Evolutionary conservation across 2,329 filamentous ascomycete species (phyloP), one percentile per base, ranked within the genome.

Genomic region (Colletotrichum kahawae): DNA sequence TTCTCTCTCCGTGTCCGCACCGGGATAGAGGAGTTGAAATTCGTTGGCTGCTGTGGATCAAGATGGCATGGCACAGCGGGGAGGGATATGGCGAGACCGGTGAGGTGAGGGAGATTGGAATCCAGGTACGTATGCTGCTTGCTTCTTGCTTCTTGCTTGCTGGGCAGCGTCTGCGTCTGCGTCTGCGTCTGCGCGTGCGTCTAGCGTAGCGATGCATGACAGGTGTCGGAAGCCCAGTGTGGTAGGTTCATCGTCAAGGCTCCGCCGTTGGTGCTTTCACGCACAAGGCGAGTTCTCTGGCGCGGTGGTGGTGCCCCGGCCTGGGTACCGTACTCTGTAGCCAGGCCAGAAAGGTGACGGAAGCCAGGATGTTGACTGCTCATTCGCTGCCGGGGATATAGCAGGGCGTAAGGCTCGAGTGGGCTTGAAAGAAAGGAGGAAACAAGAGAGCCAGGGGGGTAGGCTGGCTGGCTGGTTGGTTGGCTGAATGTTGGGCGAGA

Each of bases 401-500:
- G 43, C 36, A 48, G 36, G 36, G 16, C 33, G 34, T 29, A n/a
- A 38, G 60, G 21, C 60, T 63, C 34, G 33, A 24, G 60, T 36
- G 60, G 60, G 24, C n/a, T 38, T 27, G n/a, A 68, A 24, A 43
- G 29, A 63, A 71, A 75, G 63, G 72, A 72, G 72, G 21, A 72
- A 75, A 75, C 73, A 75, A 75, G 29, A 56, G 29, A 63, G 69
- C 18, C 69, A 16, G 29, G 67, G 54, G 27, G 51, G 54, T 34
- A 56, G 70, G 33, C 16, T 33, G 43, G 43, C n/a, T 48, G 43
- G 54, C 54, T 69, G 70, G 33, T 12, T 33, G 43, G 43, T 48
- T 48, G 43, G 43, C 43, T 48, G 43, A 48, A 13, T 48, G 43
- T 48, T 56, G 62, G 57, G 27, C 36, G 36, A 60, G 56, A 57